Conservation (phyloP, 345 rosid genomes). For the Corchorus olitorius region DNA sequence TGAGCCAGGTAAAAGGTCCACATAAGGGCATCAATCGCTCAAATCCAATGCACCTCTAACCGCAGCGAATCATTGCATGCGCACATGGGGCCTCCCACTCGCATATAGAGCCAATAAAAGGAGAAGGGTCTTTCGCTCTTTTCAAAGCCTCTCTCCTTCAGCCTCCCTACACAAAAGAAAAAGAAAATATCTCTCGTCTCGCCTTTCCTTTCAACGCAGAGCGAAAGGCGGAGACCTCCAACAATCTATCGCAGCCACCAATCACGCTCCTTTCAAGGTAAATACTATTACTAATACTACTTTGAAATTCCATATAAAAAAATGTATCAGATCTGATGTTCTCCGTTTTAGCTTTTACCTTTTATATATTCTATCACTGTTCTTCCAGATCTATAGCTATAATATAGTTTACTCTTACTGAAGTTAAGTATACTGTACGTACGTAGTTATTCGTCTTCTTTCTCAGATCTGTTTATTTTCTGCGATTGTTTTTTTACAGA, state of each 20-base stretch:
- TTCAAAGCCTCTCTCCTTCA: slow-evolving; percentile 29
- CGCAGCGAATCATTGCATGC: background rate
- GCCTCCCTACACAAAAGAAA: slow-evolving; percentile 22
- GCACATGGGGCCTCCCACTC: background rate
- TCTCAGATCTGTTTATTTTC: slow-evolving; percentile 9
- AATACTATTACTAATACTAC: background rate
- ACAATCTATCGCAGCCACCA: slow-evolving; percentile 19
- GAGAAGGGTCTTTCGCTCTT: slow-evolving; percentile 13
- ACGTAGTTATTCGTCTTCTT: background rate
- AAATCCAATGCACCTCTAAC: background rate
- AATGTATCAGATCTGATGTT: slow-evolving; percentile 27
- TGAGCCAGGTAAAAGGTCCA: background rate
- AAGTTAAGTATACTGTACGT: background rate
- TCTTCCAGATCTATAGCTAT: slow-evolving; percentile 18
- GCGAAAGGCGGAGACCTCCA: slow-evolving; percentile 42
- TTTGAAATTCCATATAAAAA: background rate
- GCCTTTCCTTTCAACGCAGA: slow-evolving; percentile 30
- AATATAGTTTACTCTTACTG: background rate
- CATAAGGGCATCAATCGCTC: background rate
- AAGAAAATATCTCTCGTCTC: slow-evolving; percentile 6
- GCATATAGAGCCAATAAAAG: slow-evolving; percentile 31
- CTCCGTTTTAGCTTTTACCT: background rate
- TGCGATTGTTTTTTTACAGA: background rate
- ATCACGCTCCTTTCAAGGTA: slow-evolving; percentile 14
- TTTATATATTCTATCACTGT: background rate